Percentiles rank a stretch among this genome's conserved stretches.
Evolutionary conservation across 495 filamentous ascomycete species (phyloP).

Genomic region (Ramalina intermedia): DNA sequence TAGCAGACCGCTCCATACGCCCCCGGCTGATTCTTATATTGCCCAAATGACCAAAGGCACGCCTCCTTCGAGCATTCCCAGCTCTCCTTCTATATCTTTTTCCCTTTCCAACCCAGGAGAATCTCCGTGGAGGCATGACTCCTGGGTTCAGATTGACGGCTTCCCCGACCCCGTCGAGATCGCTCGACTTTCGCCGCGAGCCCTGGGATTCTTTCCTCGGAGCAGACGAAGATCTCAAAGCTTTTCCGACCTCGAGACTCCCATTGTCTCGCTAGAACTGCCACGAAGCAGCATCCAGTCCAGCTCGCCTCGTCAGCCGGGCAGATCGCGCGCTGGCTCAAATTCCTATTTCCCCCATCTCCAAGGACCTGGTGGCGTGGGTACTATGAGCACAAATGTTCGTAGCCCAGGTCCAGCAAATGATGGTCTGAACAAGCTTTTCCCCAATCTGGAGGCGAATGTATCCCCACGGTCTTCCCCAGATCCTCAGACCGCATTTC

Average conservation of each 20-base stretch:
- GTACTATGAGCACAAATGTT: conserved; percentile 54
- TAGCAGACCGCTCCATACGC: conserved; percentile 12
- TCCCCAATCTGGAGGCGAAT: conserved; percentile 60
- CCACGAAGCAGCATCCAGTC: conserved; percentile 24
- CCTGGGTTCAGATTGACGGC: conserved; percentile 69
- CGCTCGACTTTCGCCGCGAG: conserved; percentile 63
- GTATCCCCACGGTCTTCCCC: conserved; percentile 40
- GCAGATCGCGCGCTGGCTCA: conserved; percentile 18
- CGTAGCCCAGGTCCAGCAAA: conserved; percentile 63
- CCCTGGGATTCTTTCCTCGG: conserved; percentile 83
- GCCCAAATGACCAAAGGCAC: conserved; percentile 23
- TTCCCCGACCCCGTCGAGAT: conserved; percentile 64
- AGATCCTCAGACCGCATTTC: conserved; percentile 28
- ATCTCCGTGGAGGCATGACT: conserved; percentile 65
- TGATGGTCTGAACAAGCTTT: conserved; percentile 67
- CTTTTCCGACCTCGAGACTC: conserved; percentile 42
- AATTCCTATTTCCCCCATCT: conserved; percentile 26
- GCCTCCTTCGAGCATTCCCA: conserved; percentile 25
- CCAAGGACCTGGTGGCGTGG: conserved; percentile 70
- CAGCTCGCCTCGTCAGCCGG: conserved; percentile 21
- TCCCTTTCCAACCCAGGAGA: conserved; percentile 20
- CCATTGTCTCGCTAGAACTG: conserved; percentile 47
- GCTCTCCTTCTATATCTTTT: conserved; percentile 14
- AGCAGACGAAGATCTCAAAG: conserved; percentile 66
- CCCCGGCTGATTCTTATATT: conserved; percentile 17